Conservation (phyloP, 768 basidiomycete genomes). For the Collybia mongolica region DNA sequence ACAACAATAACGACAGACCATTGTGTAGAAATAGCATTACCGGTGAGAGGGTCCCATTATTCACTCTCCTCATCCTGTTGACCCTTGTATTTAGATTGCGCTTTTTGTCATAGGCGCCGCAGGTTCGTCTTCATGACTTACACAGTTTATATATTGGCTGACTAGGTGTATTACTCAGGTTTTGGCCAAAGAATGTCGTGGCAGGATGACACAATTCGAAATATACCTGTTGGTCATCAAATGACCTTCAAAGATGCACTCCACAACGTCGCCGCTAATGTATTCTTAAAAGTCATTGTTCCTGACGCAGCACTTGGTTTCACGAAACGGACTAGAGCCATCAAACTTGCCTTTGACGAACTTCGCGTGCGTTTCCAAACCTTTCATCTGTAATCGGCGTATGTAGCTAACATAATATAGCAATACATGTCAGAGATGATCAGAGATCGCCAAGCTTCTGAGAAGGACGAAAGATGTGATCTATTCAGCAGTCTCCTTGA, state of each 20-base stretch:
- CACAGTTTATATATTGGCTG: not conserved
- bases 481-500: slow-evolving; percentile 51
- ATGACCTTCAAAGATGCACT: too few relatives aligned
- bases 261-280: slow-evolving; percentile 27
- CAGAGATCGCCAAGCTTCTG: slow-evolving; percentile 31
- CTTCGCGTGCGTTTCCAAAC: slow-evolving; percentile 28
- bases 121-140: slow-evolving; percentile 25
- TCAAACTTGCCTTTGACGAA: slow-evolving; percentile 39
- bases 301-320: slow-evolving; percentile 38
- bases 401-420: slow-evolving; percentile 16
- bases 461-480: too few relatives aligned
- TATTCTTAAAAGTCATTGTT: slow-evolving; percentile 34
- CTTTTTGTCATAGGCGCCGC: slow-evolving; percentile 58
- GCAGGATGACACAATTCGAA: slow-evolving; percentile 30
- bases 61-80: too few relatives aligned
- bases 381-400: not conserved
- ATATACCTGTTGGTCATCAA: too few relatives aligned
- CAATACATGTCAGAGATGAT: slow-evolving; percentile 56
- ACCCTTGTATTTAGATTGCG: slow-evolving; percentile 39
- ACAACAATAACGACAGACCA: slow-evolving; percentile 41
- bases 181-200: slow-evolving; percentile 53
- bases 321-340: slow-evolving; percentile 27
- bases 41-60: slow-evolving; percentile 27
- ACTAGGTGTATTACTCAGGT: slow-evolving; percentile 24
- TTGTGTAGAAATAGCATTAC: slow-evolving; percentile 51